Evolutionary conservation across 2,329 filamentous ascomycete genomes (phyloP).

Genomic region (Rhynchosporium secalis): DNA sequence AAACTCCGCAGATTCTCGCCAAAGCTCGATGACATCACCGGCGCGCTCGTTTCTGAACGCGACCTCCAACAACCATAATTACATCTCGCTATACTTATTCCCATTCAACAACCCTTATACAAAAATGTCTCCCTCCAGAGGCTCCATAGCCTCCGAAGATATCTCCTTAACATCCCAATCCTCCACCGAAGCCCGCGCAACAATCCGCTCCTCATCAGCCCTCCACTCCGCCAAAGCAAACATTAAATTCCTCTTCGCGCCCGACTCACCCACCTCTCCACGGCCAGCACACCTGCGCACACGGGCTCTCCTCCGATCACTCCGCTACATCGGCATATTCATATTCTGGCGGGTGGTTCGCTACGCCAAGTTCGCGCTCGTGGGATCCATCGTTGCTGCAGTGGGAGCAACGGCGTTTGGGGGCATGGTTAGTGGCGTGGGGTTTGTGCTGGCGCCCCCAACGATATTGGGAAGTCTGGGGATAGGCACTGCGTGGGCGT

Average conservation of each 20-base stretch:
- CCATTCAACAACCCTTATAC: neutral
- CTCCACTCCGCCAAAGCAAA: slow-evolving; percentile 35
- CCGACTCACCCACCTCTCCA: slow-evolving; percentile 30
- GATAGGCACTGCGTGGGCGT: slow-evolving; percentile 34
- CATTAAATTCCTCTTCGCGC: slow-evolving; percentile 36
- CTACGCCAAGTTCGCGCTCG: slow-evolving; percentile 39
- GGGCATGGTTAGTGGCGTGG: slow-evolving; percentile 34
- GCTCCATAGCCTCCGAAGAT: slow-evolving; percentile 5
- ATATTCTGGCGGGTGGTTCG: slow-evolving; percentile 40
- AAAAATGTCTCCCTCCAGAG: slow-evolving; percentile 29
- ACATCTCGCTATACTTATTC: too few relatives aligned
- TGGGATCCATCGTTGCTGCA: slow-evolving; percentile 36
- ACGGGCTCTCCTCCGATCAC: slow-evolving; percentile 36
- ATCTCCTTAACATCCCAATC: slow-evolving; percentile 21
- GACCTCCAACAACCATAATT: neutral
- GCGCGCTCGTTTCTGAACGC: neutral
- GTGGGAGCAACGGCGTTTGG: slow-evolving; percentile 37
- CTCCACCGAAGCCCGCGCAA: slow-evolving; percentile 34
- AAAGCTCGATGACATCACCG: slow-evolving; percentile 8
- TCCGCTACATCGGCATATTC: slow-evolving; percentile 37
- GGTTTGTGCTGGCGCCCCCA: slow-evolving; percentile 38
- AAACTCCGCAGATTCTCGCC: neutral
- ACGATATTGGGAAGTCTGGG: slow-evolving; percentile 34
- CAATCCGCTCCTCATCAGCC: slow-evolving; percentile 35
- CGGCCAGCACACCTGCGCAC: slow-evolving; percentile 36